phyloP scores from a whole-genome alignment of 306 rosid species.

The Casuarina cunninghamiana region DNA sequence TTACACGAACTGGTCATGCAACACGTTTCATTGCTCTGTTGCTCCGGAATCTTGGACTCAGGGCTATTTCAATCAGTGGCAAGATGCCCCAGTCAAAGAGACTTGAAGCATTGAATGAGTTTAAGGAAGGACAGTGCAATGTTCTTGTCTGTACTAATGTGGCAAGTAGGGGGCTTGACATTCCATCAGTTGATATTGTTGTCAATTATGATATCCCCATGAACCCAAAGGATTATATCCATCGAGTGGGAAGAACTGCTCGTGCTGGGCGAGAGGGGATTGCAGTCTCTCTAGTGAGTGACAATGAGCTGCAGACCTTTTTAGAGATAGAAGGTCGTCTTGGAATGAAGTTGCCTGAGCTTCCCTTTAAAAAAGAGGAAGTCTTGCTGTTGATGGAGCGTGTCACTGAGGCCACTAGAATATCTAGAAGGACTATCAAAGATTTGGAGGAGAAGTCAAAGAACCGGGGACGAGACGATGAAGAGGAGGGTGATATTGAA shows the following conservation, averaged over 20 bases:
- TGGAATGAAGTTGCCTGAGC: conserved; percentile 47
- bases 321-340: conserved; percentile 82
- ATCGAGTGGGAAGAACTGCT: conserved; percentile 97
- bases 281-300: conserved; percentile 80
- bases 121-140: conserved; percentile 85
- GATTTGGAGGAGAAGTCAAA: conserved; percentile 51
- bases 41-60: conserved; percentile 83
- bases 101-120: conserved; percentile 83
- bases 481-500: conserved; percentile 48
- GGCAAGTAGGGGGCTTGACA: conserved; percentile 94
- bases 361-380: conserved; percentile 37
- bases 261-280: conserved; percentile 90
- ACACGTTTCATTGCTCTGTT: conserved; percentile 69
- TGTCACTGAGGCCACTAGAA: conserved; percentile 43
- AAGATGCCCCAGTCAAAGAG: conserved; percentile 94
- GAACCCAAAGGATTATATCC: conserved; percentile 69
- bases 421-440: conserved; percentile 50
- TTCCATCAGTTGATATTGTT: conserved; percentile 79
- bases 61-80: conserved; percentile 91
- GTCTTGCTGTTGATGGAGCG: conserved; percentile 45
- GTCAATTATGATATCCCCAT: conserved; percentile 88
- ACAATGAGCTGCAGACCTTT: conserved; percentile 83
- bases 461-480: conserved; percentile 32
- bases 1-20: conserved; percentile 84
- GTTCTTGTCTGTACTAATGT: conserved; percentile 87